A percentile compares a stretch with the other conserved stretches of the same genome.
Evolutionary conservation across 306 rosid species (phyloP).

Genomic region (Benincasa hispida): DNA sequence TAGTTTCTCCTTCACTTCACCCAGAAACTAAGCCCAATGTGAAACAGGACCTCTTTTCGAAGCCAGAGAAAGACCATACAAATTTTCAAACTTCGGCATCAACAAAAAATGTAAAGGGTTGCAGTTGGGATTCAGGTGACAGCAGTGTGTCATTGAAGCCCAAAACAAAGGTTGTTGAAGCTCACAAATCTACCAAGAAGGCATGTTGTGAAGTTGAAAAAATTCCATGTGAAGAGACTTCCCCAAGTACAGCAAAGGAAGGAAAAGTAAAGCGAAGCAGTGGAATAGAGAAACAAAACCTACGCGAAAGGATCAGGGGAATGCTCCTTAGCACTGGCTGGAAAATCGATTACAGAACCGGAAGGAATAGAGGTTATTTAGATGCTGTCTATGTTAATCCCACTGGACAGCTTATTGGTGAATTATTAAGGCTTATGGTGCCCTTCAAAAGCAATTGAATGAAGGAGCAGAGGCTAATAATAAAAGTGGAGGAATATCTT

Average conservation of each 20-base stretch:
- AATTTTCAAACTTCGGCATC: slow-evolving; percentile 36
- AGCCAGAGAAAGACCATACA: slow-evolving; percentile 34
- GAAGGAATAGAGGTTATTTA: slow-evolving; percentile 89
- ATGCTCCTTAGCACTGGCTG: slow-evolving; percentile 82
- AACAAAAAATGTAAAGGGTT: slow-evolving; percentile 36
- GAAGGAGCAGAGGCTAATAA: slow-evolving; percentile 24
- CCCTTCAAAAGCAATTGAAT: slow-evolving; percentile 72
- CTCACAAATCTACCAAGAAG: slow-evolving; percentile 34
- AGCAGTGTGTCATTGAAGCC: slow-evolving; percentile 52
- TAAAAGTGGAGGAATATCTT: neutral
- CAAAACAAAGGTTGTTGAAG: slow-evolving; percentile 31
- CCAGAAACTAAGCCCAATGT: slow-evolving; percentile 28
- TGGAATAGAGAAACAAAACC: slow-evolving; percentile 92
- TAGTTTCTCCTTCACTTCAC: slow-evolving; percentile 20
- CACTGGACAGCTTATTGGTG: slow-evolving; percentile 95
- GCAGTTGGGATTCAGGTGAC: slow-evolving; percentile 49
- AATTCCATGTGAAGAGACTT: slow-evolving; percentile 45
- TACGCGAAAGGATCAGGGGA: slow-evolving; percentile 73
- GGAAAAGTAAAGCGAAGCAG: slow-evolving; percentile 74
- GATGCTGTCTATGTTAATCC: slow-evolving; percentile 94
- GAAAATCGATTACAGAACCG: slow-evolving; percentile 89
- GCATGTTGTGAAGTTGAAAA: slow-evolving; percentile 34
- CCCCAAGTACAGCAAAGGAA: slow-evolving; percentile 34
- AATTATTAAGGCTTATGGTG: slow-evolving; percentile 92
- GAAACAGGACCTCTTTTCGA: slow-evolving; percentile 32